Conservation (phyloP, 2,329 filamentous ascomycete genomes). For the Penicillium sp. region DNA sequence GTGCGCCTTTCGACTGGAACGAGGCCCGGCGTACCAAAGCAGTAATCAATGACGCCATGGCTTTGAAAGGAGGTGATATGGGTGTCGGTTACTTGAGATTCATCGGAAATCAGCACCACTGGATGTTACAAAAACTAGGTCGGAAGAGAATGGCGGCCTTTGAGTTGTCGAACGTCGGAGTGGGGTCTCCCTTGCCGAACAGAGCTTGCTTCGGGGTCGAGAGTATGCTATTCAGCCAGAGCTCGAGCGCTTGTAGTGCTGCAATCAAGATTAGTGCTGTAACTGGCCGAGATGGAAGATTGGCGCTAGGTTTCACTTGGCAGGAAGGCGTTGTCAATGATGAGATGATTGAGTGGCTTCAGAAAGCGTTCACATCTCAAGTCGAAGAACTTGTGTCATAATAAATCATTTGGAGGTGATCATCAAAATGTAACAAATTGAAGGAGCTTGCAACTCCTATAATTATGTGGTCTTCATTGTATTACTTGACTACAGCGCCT, state of each 20-base stretch:
- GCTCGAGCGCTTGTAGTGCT: conserved; percentile 12
- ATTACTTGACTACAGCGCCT: too few relatives aligned
- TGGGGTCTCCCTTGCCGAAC: neutral
- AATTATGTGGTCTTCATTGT: too few relatives aligned
- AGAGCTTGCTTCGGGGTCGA: conserved; percentile 1
- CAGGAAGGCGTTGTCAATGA: conserved; percentile 4
- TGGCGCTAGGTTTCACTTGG: conserved; percentile 10
- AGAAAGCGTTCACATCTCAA: too few relatives aligned
- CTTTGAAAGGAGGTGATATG: conserved; percentile 1
- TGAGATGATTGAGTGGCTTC: neutral
- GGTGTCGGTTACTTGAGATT: neutral
- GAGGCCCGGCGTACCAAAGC: neutral
- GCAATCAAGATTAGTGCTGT: conserved; percentile 14
- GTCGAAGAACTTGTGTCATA: too few relatives aligned
- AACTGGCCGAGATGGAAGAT: conserved; percentile 4
- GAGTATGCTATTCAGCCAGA: conserved; percentile 13
- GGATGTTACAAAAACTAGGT: conserved; percentile 9
- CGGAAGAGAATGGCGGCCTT: neutral
- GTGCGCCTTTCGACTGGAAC: neutral
- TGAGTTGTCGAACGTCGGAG: conserved; percentile 6
- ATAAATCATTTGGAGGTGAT: too few relatives aligned
- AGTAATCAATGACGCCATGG: neutral
- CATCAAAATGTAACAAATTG: too few relatives aligned
- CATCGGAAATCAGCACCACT: conserved; percentile 3
- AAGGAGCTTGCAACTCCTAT: too few relatives aligned